Evolutionary conservation across 306 rosid species (phyloP).

Genomic region (Carpinus fangiana): DNA sequence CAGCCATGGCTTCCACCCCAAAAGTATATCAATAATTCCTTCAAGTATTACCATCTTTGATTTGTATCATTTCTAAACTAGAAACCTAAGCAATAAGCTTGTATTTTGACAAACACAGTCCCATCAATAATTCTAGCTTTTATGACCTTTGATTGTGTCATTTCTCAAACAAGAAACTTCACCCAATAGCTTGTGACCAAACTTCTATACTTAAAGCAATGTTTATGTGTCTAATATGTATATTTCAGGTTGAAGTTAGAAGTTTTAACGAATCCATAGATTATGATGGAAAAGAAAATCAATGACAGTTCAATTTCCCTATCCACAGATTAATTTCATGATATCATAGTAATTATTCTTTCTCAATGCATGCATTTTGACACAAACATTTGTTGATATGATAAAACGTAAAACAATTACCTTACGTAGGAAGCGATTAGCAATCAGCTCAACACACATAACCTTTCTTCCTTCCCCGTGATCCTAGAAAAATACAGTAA

Average conservation of each 20-base stretch:
- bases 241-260: background rate
- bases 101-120: too few species aligned
- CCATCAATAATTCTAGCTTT: background rate
- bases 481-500: conserved; percentile 48
- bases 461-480: conserved; percentile 56
- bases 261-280: background rate
- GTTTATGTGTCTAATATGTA: background rate
- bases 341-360: background rate
- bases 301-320: background rate
- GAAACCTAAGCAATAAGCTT: too few species aligned
- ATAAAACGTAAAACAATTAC: conserved; percentile 39
- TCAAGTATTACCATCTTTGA: too few species aligned
- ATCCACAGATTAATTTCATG: background rate
- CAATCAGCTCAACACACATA: conserved; percentile 89
- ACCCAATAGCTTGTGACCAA: background rate
- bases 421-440: conserved; percentile 93
- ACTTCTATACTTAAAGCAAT: background rate
- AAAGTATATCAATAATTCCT: too few species aligned
- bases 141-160: background rate
- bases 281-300: background rate
- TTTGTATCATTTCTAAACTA: too few species aligned
- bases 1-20: too few species aligned
- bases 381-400: conserved; percentile 1
- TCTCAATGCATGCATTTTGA: background rate
- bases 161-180: background rate